Conservation (phyloP, 1,284 basidiomycete genomes). For the Cutaneotrichosporon dermatis region DNA sequence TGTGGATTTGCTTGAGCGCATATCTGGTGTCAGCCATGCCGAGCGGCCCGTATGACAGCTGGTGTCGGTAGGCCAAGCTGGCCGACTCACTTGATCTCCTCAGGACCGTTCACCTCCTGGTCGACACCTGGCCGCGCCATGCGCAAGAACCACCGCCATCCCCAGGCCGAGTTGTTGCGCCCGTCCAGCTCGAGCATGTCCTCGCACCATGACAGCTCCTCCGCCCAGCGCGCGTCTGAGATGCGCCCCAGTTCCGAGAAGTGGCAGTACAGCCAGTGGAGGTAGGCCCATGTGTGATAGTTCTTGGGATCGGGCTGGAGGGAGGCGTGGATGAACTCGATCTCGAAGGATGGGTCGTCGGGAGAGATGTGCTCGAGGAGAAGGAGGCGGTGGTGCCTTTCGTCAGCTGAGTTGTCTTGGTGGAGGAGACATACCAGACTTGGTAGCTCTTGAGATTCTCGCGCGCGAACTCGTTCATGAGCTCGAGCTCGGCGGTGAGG, state of each 20-base stretch:
- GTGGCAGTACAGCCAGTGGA: constrained; percentile 83
- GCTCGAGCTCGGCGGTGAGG: constrained; percentile 66
- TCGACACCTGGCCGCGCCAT: constrained; percentile 60
- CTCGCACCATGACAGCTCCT: constrained; percentile 74
- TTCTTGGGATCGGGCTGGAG: constrained; percentile 79
- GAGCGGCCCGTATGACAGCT: too few species aligned
- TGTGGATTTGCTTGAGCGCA: constrained; percentile 70
- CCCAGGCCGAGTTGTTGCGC: constrained; percentile 97
- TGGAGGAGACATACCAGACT: constrained; percentile 62
- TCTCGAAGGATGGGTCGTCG: constrained; percentile 57
- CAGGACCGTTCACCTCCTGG: constrained; percentile 20
- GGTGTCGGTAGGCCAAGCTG: too few species aligned
- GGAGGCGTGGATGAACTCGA: constrained; percentile 68
- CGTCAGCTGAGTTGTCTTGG: background rate
- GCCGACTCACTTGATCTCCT: constrained; percentile 1
- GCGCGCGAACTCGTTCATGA: constrained; percentile 79
- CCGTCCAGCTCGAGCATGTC: constrained; percentile 70
- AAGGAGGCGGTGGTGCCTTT: constrained; percentile 77
- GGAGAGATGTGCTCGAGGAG: constrained; percentile 60
- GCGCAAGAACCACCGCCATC: constrained; percentile 87
- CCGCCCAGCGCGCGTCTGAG: constrained; percentile 63
- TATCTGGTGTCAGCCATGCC: constrained; percentile 46
- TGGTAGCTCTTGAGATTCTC: constrained; percentile 87
- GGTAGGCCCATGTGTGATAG: constrained; percentile 93
- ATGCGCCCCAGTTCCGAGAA: constrained; percentile 53